Evolutionary conservation across 2,329 filamentous ascomycete species (phyloP).

Genomic region (Metarhizium guizhouense): DNA sequence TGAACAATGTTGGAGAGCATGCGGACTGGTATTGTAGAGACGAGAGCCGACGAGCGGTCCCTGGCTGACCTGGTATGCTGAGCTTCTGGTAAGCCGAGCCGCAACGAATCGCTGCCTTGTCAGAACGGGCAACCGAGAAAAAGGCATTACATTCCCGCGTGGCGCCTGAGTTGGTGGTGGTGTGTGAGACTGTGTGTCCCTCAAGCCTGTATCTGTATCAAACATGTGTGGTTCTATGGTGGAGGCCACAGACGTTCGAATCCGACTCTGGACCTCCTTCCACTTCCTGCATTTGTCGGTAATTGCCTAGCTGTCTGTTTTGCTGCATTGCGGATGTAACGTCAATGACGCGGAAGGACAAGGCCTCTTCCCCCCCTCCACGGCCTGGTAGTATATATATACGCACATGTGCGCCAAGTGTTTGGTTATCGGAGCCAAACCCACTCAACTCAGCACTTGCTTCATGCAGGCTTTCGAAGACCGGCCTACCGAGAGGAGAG

Average conservation of each 20-base stretch:
- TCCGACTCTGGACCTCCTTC: conserved; percentile 5
- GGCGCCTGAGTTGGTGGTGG: conserved; percentile 7
- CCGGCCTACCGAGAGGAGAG: conserved; percentile 5
- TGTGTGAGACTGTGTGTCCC: conserved; percentile 3
- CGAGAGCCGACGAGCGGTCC: background rate
- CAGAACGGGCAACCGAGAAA: background rate
- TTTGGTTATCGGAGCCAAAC: background rate
- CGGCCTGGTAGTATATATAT: conserved; percentile 7
- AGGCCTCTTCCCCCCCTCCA: background rate
- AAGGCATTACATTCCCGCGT: conserved; percentile 5
- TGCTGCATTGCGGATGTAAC: conserved; percentile 15
- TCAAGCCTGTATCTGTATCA: conserved; percentile 3
- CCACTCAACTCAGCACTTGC: conserved; percentile 3
- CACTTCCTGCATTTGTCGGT: conserved; percentile 8
- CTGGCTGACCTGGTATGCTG: background rate
- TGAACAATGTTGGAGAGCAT: background rate
- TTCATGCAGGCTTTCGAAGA: conserved; percentile 2
- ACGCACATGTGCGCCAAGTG: conserved; percentile 5
- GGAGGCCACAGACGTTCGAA: conserved; percentile 7
- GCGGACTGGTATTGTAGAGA: background rate
- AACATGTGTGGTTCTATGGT: conserved; percentile 6
- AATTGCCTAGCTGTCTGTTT: conserved; percentile 7
- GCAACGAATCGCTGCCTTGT: background rate
- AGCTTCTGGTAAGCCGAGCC: background rate
- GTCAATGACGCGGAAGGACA: conserved; percentile 14